Conservation (phyloP, 306 rosid genomes). For the Prunus padus region DNA sequence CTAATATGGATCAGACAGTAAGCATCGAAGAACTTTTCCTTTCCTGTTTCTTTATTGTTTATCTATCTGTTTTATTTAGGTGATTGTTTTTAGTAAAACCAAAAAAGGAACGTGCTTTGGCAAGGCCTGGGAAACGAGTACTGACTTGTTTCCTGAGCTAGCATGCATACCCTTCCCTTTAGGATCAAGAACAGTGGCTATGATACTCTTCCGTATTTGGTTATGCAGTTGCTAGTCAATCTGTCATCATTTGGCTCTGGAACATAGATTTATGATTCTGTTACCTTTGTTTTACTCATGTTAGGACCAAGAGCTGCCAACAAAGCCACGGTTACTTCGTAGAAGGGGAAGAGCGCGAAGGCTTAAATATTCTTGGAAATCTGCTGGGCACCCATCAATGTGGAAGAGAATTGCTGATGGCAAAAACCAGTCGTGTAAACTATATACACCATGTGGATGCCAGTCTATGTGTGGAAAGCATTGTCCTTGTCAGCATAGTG, state of each 20-base stretch:
- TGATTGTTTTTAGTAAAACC: too few relatives aligned
- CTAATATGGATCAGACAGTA: slow-evolving; percentile 58
- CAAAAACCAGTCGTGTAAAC: slow-evolving; percentile 48
- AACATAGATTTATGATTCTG: slow-evolving; percentile 3
- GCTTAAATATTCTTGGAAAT: slow-evolving; percentile 70
- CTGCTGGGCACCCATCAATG: slow-evolving; percentile 66
- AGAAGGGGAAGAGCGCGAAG: slow-evolving; percentile 88
- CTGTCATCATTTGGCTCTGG: slow-evolving; percentile 17
- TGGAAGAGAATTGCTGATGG: slow-evolving; percentile 69
- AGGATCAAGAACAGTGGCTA: not conserved
- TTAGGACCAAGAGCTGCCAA: slow-evolving; percentile 74
- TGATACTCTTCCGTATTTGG: not conserved
- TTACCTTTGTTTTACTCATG: slow-evolving; percentile 10
- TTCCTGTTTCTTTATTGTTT: not conserved
- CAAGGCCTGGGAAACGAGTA: not conserved
- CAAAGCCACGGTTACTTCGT: slow-evolving; percentile 71
- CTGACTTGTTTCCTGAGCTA: not conserved
- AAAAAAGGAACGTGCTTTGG: not conserved
- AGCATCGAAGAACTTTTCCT: slow-evolving; percentile 24
- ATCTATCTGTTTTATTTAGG: not conserved
- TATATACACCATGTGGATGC: slow-evolving; percentile 78
- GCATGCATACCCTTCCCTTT: not conserved
- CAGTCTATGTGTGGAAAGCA: slow-evolving; percentile 68
- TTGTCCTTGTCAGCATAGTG: slow-evolving; percentile 64
- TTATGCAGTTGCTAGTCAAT: not conserved